Conservation (phyloP, 805 yeast genomes). For the Metschnikowia aberdeeniae region DNA sequence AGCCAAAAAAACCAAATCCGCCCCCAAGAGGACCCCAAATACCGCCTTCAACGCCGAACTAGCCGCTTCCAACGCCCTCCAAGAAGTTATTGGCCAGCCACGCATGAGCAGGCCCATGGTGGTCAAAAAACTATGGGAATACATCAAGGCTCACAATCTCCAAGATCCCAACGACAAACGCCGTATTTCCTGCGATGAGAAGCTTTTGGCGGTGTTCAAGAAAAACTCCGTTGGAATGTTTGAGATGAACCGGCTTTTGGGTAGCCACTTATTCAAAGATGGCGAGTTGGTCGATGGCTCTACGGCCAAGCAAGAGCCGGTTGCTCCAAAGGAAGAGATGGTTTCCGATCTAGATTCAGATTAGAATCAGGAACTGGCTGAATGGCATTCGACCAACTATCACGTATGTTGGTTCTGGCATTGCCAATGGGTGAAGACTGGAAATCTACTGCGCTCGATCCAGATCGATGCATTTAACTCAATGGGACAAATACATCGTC, state of each 20-base stretch:
- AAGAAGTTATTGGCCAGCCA: slow-evolving; percentile 40
- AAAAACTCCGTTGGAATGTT: slow-evolving; percentile 52
- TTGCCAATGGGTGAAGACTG: too few species aligned
- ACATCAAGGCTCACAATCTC: slow-evolving; percentile 57
- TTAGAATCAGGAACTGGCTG: too few species aligned
- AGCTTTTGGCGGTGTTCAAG: slow-evolving; percentile 56
- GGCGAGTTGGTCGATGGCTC: slow-evolving; percentile 10
- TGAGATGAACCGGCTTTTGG: slow-evolving; percentile 51
- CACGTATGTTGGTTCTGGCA: too few species aligned
- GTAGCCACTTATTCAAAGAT: slow-evolving; percentile 41
- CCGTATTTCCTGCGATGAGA: slow-evolving; percentile 60
- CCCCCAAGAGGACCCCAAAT: slow-evolving; percentile 23
- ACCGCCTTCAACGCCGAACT: slow-evolving; percentile 42
- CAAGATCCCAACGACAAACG: slow-evolving; percentile 68
- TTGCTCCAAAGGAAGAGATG: neutral
- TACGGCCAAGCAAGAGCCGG: neutral
- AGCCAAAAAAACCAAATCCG: slow-evolving; percentile 40
- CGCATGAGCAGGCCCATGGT: slow-evolving; percentile 63
- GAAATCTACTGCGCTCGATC: too few species aligned
- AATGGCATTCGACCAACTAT: too few species aligned
- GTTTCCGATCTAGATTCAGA: neutral
- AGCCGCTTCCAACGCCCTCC: slow-evolving; percentile 49
- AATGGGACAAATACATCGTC: too few species aligned
- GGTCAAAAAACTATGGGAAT: slow-evolving; percentile 65
- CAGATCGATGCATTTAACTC: too few species aligned